These are phyloP conservation scores for Toxicodendron radicans DNA, from an alignment of 345 rosid species.

Conservation along the genomic window DNA sequence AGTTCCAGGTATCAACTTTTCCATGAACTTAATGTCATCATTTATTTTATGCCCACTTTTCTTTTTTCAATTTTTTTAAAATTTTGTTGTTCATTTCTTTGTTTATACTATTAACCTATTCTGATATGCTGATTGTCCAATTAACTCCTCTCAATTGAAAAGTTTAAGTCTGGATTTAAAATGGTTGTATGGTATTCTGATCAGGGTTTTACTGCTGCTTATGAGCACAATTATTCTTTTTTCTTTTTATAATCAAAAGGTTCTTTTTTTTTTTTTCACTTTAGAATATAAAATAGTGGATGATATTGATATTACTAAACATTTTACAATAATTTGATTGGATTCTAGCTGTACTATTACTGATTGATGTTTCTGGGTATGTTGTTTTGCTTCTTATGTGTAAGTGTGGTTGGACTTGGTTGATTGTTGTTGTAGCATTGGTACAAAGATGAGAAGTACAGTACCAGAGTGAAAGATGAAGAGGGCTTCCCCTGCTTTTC, in stretches of 20 bases:
- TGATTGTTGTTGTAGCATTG: slow-evolving; percentile 54
- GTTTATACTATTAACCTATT: background rate
- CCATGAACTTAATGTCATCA: background rate
- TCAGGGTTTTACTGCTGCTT: background rate
- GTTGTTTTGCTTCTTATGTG: slow-evolving; percentile 11
- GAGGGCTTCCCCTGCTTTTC: slow-evolving; percentile 80
- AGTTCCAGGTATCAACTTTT: slow-evolving; percentile 45
- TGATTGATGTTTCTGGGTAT: background rate
- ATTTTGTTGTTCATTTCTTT: background rate
- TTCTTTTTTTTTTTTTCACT: background rate
- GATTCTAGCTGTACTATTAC: background rate
- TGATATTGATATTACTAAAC: background rate
- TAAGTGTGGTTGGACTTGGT: slow-evolving; percentile 4
- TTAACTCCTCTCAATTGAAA: no score
- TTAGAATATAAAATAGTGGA: background rate
- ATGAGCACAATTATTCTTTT: background rate
- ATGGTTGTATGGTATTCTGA: background rate
- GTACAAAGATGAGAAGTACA: slow-evolving; percentile 86
- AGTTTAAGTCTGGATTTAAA: no score
- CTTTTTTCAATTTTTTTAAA: background rate
- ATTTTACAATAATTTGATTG: background rate
- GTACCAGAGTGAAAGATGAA: slow-evolving; percentile 76
- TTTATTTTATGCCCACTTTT: background rate
- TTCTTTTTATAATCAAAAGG: no score
- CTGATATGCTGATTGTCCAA: background rate